Conservation (phyloP, 305 asterid species). For the Stenogyne calaminthoides region DNA sequence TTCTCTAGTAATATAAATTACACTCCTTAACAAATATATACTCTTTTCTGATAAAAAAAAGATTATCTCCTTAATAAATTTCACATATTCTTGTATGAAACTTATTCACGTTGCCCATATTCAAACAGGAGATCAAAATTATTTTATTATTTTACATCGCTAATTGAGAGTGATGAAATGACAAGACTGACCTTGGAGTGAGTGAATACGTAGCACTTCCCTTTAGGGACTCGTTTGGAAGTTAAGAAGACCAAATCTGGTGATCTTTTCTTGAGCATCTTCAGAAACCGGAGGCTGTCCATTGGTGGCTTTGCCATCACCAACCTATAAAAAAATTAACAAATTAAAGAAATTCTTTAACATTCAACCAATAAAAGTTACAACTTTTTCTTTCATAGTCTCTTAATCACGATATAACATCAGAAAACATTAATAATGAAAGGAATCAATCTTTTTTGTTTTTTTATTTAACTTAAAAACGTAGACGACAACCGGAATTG, state of each 20-base stretch:
- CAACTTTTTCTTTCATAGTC: neutral
- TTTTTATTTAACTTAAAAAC: no score
- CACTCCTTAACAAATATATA: no score
- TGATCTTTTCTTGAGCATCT: neutral
- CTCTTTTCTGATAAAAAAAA: no score
- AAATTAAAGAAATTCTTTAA: neutral
- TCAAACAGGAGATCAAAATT: no score
- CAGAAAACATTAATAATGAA: neutral
- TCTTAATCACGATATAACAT: no score
- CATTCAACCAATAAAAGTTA: neutral
- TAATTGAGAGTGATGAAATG: neutral
- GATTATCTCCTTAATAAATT: no score
- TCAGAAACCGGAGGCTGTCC: neutral
- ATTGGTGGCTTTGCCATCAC: neutral
- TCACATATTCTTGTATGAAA: no score
- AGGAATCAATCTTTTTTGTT: no score
- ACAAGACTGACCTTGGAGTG: neutral
- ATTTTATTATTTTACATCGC: no score
- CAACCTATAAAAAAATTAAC: neutral
- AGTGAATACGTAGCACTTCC: conserved; percentile 7
- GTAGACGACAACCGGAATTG: no score
- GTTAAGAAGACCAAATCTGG: neutral
- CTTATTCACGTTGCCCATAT: no score
- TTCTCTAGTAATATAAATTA: no score
- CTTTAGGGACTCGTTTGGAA: neutral